Evolutionary conservation across 2,329 filamentous ascomycete species (phyloP), one percentile per base, ranked within the genome.

Genomic region (Cladosporium velox): DNA sequence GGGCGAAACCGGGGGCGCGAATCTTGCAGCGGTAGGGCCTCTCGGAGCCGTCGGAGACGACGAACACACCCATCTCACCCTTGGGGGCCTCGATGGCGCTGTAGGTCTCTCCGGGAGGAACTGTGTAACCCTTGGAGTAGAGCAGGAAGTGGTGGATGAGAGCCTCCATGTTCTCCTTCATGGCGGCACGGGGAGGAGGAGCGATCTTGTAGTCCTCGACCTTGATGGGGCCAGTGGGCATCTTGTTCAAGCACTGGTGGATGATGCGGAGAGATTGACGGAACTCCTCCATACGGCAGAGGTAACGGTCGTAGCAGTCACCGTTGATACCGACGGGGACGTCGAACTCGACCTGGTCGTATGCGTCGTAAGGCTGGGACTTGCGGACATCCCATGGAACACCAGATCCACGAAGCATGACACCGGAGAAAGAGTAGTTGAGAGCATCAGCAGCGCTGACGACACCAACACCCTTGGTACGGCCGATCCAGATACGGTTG

Each of bases 151-250:
- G 95, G 84, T 99, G 95, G 78, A 99, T 99, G 52, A 99, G 87
- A 47, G 95, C 93, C 84, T 99, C 95, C 96, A 99, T 99, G 85
- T 99, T 99, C 88, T 99, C 95, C 87, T 99, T 99, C 95, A 99
- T 99, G 76, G 95, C 95, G 54, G 92, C 86, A 76, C 95, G 90
- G n/a, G 95, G 96, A 69, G 95, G 95, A 26, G 95, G 95, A 2
- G 92, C 91, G 76, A 99, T 88, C 88, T 99, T 99, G 88, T 98
- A 99, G 82, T 99, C 95, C 82, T 99, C 95, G 51, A 97, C 92
- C 72, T 94, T 91, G 77, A 98, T 87, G 62, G 95, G 95, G 32
- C 95, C 95, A 59, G 91, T 86, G 59, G 96, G 94, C 92, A 99
- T 99, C 85, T 99, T 92, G 86, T 99, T 98, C 74, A 99, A 84